phyloP scores from a whole-genome alignment of 306 rosid genomes.

The Coriaria nepalensis region DNA sequence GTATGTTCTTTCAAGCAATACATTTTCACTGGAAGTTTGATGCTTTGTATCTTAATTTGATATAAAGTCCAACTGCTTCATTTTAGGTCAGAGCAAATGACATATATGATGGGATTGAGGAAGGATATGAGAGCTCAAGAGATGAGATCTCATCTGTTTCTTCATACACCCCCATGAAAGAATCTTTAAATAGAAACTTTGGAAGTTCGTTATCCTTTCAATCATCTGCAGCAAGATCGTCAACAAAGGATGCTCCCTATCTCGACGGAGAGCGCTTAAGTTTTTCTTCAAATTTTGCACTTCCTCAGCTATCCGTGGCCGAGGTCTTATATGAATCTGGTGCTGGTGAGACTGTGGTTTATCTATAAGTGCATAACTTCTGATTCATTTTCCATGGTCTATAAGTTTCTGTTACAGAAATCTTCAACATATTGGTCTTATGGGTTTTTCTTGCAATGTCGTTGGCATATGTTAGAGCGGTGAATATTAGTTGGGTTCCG shows the following conservation, averaged over 20 bases:
- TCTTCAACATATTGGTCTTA: neutral
- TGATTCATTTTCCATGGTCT: neutral
- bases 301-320: constrained; percentile 63
- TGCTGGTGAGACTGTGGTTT: constrained; percentile 32
- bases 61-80: constrained; percentile 17
- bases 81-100: constrained; percentile 85
- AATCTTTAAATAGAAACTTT: constrained; percentile 47
- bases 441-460: neutral
- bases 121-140: constrained; percentile 86
- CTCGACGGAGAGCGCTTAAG: constrained; percentile 57
- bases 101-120: constrained; percentile 59
- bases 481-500: too few relatives aligned
- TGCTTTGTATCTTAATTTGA: neutral
- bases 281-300: constrained; percentile 57
- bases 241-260: constrained; percentile 33
- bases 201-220: constrained; percentile 78
- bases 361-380: constrained; percentile 9
- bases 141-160: constrained; percentile 92
- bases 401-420: neutral
- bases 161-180: constrained; percentile 75
- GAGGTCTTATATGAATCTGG: constrained; percentile 57
- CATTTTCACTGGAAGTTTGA: constrained; percentile 7
- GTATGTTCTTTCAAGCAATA: constrained; percentile 10
- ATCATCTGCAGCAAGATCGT: constrained; percentile 62
- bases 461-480: too few relatives aligned